Conservation (phyloP, 1,139 yeast species). For the Suhomyces bribrorum region DNA sequence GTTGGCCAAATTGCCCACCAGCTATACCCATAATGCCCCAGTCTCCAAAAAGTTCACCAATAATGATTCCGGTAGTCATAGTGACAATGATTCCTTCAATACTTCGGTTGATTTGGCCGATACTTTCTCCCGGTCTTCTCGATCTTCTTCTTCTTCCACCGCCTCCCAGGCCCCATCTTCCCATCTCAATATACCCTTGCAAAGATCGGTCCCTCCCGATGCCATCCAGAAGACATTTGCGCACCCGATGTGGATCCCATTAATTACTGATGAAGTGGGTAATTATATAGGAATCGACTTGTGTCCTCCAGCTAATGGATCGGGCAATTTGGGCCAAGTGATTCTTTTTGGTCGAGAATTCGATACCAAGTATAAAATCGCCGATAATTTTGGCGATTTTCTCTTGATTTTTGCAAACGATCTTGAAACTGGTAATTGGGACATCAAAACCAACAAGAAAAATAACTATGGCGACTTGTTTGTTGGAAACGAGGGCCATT, state of each 20-base stretch:
- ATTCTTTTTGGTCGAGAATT: conserved; percentile 88
- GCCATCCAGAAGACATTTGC: conserved; percentile 73
- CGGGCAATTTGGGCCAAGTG: conserved; percentile 79
- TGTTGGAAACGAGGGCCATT: conserved; percentile 68
- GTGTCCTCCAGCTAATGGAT: conserved; percentile 67
- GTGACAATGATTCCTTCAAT: conserved; percentile 6
- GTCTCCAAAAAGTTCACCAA: conserved; percentile 24
- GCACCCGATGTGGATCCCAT: conserved; percentile 87
- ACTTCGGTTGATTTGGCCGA: conserved; percentile 10
- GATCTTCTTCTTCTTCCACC: conserved; percentile 8
- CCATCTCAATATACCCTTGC: conserved; percentile 47
- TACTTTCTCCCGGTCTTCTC: conserved; percentile 6
- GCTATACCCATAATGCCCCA: conserved; percentile 24
- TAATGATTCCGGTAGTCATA: conserved; percentile 7
- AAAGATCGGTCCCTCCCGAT: conserved; percentile 74
- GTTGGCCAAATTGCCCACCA: conserved; percentile 28
- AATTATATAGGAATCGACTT: conserved; percentile 88
- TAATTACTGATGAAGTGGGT: conserved; percentile 84
- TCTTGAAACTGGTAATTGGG: conserved; percentile 75
- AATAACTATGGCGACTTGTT: conserved; percentile 52
- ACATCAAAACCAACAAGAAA: conserved; percentile 52
- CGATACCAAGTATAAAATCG: conserved; percentile 76
- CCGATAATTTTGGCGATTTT: conserved; percentile 86
- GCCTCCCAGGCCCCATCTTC: conserved; percentile 6
- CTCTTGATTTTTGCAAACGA: conserved; percentile 79